phyloP scores from a whole-genome alignment of 768 basidiomycete genomes.

The Flagelloscypha sp. region DNA sequence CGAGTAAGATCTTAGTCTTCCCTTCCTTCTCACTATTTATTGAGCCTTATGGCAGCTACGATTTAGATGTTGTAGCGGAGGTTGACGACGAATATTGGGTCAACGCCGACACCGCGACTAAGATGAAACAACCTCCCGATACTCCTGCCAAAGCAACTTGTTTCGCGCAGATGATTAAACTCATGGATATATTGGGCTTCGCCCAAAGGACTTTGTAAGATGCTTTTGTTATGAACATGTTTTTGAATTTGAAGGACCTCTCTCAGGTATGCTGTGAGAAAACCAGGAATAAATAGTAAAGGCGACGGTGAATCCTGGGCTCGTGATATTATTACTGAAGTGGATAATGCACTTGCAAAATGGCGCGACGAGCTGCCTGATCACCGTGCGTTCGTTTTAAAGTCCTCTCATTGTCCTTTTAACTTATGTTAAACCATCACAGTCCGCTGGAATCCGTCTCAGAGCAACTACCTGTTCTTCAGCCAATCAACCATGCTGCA shows the following conservation, averaged over 20 bases:
- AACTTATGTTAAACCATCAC: no score
- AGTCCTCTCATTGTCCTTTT: no score
- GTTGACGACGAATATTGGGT: conserved; percentile 48
- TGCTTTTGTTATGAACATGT: conserved; percentile 2
- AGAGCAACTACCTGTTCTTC: no score
- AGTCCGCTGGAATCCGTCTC: no score
- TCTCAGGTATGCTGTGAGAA: no score
- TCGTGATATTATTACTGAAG: conserved; percentile 35
- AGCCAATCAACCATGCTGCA: no score
- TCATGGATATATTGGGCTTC: conserved; percentile 39
- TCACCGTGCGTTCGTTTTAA: conserved; percentile 43
- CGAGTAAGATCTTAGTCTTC: conserved; percentile 34
- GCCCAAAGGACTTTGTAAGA: conserved; percentile 35
- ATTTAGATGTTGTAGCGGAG: conserved; percentile 40
- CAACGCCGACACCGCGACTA: conserved; percentile 23
- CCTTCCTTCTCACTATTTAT: not conserved
- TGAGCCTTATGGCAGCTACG: conserved; percentile 25
- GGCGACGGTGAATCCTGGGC: no score
- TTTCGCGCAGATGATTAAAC: conserved; percentile 32
- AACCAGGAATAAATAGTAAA: no score
- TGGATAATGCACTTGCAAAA: conserved; percentile 38
- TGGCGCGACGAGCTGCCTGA: conserved; percentile 57
- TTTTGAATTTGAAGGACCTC: no score
- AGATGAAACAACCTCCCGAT: conserved; percentile 41
- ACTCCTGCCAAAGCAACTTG: conserved; percentile 30